Evolutionary conservation across 257 asterid species (phyloP).

Genomic region (Ocimum tenuiflorum): DNA sequence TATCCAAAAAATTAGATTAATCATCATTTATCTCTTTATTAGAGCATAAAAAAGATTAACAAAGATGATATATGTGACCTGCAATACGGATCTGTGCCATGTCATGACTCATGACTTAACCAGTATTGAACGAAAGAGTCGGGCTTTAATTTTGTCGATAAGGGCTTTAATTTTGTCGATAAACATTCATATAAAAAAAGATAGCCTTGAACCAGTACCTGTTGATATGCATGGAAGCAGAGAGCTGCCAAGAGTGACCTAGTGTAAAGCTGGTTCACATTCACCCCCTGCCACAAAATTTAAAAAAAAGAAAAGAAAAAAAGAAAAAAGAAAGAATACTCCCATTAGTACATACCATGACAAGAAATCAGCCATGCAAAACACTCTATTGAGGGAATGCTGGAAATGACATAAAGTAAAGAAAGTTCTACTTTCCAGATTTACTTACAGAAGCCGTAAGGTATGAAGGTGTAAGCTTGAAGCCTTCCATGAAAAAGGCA

Average conservation of each 20-base stretch:
- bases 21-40: too few relatives aligned
- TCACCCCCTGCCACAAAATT: constrained; percentile 69
- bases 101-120: too few relatives aligned
- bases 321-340: not conserved
- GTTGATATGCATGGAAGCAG: constrained; percentile 98
- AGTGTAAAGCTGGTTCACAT: constrained; percentile 60
- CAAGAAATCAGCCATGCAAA: not conserved
- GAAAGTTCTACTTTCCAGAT: constrained; percentile 8
- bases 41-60: too few relatives aligned
- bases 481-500: constrained; percentile 44
- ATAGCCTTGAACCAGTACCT: constrained; percentile 35
- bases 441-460: constrained; percentile 74
- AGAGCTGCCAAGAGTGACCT: constrained; percentile 85
- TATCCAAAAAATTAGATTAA: too few relatives aligned
- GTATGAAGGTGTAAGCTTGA: constrained; percentile 66
- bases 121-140: too few relatives aligned
- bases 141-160: too few relatives aligned
- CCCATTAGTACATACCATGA: not conserved
- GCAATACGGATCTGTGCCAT: not conserved
- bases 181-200: not conserved
- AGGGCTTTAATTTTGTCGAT: not conserved
- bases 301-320: too few relatives aligned
- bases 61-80: too few relatives aligned
- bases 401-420: too few relatives aligned
- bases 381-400: not conserved